Conservation (phyloP, 2,329 filamentous ascomycete genomes). For the Neonectria ditissima region DNA sequence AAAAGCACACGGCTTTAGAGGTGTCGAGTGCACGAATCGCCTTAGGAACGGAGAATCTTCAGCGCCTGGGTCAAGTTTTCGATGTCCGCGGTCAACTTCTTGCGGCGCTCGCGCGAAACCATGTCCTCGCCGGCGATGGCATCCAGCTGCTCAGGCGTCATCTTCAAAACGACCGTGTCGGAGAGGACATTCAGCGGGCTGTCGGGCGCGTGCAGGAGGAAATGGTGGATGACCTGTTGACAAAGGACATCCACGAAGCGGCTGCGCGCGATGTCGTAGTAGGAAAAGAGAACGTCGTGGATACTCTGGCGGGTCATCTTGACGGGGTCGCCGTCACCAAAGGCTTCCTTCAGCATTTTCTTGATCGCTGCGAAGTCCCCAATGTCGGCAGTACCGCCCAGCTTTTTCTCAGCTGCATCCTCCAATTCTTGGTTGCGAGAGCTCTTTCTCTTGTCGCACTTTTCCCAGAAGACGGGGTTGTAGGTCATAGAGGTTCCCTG, state of each 20-base stretch:
- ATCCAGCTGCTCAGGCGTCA: slow-evolving; percentile 63
- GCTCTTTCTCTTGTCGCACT: slow-evolving; percentile 34
- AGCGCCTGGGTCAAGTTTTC: slow-evolving; percentile 55
- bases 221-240: slow-evolving; percentile 67
- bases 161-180: slow-evolving; percentile 59
- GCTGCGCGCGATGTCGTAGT: slow-evolving; percentile 71
- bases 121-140: slow-evolving; percentile 70
- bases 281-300: slow-evolving; percentile 69
- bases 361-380: neutral
- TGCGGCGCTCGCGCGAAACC: slow-evolving; percentile 53
- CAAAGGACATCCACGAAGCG: slow-evolving; percentile 73
- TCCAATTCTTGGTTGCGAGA: neutral
- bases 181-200: slow-evolving; percentile 67
- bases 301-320: slow-evolving; percentile 62
- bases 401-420: too few species aligned
- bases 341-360: neutral
- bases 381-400: too few species aligned
- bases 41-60: slow-evolving; percentile 38
- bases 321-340: slow-evolving; percentile 44
- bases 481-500: slow-evolving; percentile 42
- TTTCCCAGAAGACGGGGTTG: slow-evolving; percentile 29
- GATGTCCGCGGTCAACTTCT: slow-evolving; percentile 59
- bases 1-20: too few species aligned
- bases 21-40: neutral
- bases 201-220: slow-evolving; percentile 60